phyloP scores from a whole-genome alignment of 2,329 filamentous ascomycete species.

The Chaetomium olivaceum region DNA sequence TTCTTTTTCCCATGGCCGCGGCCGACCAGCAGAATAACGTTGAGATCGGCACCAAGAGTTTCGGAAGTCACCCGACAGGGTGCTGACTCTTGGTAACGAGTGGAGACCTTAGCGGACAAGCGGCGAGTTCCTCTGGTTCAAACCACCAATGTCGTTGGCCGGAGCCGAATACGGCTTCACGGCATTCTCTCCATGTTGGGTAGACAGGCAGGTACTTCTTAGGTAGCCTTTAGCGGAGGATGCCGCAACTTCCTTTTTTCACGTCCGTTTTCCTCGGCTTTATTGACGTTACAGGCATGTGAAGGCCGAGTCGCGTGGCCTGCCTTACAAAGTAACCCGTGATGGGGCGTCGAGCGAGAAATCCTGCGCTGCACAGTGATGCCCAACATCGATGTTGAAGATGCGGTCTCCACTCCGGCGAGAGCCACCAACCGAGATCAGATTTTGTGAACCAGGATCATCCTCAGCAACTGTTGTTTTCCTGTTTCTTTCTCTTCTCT shows the following conservation, averaged over 20 bases:
- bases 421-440: background rate
- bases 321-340: background rate
- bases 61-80: constrained; percentile 28
- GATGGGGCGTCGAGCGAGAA: background rate
- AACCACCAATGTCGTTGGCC: background rate
- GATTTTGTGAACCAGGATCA: background rate
- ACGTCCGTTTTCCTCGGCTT: background rate
- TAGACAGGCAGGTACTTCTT: too few relatives aligned
- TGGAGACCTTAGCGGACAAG: background rate
- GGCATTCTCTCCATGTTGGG: background rate
- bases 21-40: constrained; percentile 11
- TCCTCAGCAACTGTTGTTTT: background rate
- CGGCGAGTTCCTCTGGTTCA: background rate
- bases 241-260: background rate
- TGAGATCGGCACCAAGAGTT: constrained; percentile 17
- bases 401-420: background rate
- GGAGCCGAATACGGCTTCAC: background rate
- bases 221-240: background rate
- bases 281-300: background rate
- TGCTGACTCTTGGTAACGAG: background rate
- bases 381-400: background rate
- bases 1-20: background rate
- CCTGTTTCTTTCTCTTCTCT: background rate
- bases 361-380: background rate
- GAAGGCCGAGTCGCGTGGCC: background rate